These are phyloP conservation scores for Geranium rotundifolium DNA, from an alignment of 345 rosid species.

Conservation along the genomic window DNA sequence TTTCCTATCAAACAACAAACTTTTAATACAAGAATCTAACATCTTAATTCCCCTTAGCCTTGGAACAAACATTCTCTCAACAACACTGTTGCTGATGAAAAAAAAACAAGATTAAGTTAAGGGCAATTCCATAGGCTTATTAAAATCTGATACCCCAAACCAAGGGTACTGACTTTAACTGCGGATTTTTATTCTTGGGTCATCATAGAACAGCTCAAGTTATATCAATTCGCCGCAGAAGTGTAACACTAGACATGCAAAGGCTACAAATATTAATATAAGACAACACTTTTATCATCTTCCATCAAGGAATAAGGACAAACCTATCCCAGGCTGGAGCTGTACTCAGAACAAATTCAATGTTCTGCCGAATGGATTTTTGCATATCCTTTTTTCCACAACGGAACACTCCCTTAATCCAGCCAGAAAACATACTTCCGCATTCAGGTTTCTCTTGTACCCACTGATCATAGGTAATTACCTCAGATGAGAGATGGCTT, in stretches of 20 bases:
- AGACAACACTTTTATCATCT: neutral
- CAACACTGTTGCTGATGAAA: neutral
- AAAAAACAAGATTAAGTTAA: neutral
- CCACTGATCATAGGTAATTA: constrained; percentile 70
- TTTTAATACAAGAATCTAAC: too few species aligned
- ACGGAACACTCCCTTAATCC: constrained; percentile 70
- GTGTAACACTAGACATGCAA: neutral
- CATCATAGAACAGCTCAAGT: neutral
- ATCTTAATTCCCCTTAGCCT: neutral
- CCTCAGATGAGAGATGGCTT: constrained; percentile 52
- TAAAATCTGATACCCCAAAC: too few species aligned
- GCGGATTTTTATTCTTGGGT: too few species aligned
- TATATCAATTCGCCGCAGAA: neutral
- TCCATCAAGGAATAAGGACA: constrained; percentile 13
- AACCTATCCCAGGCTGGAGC: constrained; percentile 98
- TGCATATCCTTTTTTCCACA: constrained; percentile 76
- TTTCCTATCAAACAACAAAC: neutral
- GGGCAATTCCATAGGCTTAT: too few species aligned
- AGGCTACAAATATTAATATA: neutral
- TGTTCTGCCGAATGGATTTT: constrained; percentile 61
- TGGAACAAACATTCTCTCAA: neutral
- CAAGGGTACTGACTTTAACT: too few species aligned
- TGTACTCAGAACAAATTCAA: constrained; percentile 55
- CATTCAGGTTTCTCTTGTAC: constrained; percentile 50
- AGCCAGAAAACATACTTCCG: constrained; percentile 43